Evolutionary conservation across 352 stramenopile genomes (phyloP), one percentile per base, ranked within the genome.

Genomic region (Phytophthora litchii): DNA sequence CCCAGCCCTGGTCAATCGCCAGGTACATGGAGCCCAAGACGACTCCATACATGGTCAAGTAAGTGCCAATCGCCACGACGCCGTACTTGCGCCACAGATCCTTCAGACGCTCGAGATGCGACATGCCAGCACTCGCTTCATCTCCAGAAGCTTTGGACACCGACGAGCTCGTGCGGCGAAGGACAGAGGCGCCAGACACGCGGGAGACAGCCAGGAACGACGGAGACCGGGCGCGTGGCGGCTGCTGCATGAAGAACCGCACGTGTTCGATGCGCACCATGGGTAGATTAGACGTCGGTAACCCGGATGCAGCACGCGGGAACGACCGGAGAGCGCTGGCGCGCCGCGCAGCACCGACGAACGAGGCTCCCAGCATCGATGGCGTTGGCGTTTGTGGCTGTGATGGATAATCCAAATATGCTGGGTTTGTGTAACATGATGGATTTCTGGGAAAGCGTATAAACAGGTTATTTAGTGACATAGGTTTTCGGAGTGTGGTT

Each of bases 1-100:
- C 69, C 76, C 84, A 89, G 57, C 84, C 83, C 56, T 88, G 78
- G 62, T 90, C 79, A 49, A 95, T 95, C 13, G 80, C 83, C 47
- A 90, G 56, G 60, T 93, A 95, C 53, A 93, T 86, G 32, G 83
- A 91, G 43, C 86, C 74, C 19, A 95, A 64, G 44, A 92, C 83
- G 17, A 75, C 58, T 20, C 80, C 83, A 37, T 95, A 95, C 71
- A 95, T 80, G 7, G 67, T 72, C 17, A 95, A 65, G 61, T 95
- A 95, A 43, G 86, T 95, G 56, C 80, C 86, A 37, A 95, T 88
- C 3, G 83, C 83, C 38, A 95, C 83, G 23, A 89, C 64, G 55
- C 86, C 86, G 55, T 93, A 95, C 66, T 93, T 88, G 49, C 74
- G 76, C 86, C 86, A 95, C 45, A 93, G 66, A 19, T 92, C 83